phyloP scores from a whole-genome alignment of 2,329 filamentous ascomycete species.

The Trichoderma asperellum region DNA sequence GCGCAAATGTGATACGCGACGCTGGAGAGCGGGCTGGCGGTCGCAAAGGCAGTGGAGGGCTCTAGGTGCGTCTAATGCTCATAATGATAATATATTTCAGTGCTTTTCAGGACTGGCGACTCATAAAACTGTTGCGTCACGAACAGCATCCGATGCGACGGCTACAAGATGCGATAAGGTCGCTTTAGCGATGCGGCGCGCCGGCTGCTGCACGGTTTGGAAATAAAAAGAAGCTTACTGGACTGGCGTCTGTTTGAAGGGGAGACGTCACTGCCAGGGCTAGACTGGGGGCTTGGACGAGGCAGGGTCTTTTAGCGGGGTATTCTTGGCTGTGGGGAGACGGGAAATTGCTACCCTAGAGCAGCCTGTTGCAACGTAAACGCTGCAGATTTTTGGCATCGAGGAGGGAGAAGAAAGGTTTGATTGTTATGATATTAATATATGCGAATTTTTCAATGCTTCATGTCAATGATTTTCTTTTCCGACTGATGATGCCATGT shows the following conservation, averaged over 20 bases:
- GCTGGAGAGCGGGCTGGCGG: background rate
- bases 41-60: background rate
- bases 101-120: background rate
- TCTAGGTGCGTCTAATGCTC: constrained; percentile 5
- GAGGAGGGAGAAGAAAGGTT: too few relatives aligned
- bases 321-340: background rate
- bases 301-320: constrained; percentile 11
- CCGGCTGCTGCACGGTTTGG: constrained; percentile 2
- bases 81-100: background rate
- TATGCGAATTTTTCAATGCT: too few relatives aligned
- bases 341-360: background rate
- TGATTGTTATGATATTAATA: too few relatives aligned
- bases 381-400: too few relatives aligned
- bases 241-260: constrained; percentile 3
- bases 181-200: background rate
- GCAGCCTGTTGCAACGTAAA: background rate
- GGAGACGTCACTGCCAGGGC: background rate
- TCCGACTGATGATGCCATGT: background rate
- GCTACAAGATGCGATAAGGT: background rate
- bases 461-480: too few relatives aligned
- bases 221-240: background rate
- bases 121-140: background rate
- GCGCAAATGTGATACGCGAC: background rate
- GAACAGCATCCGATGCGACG: background rate
- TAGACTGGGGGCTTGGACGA: background rate